phyloP scores from a whole-genome alignment of 352 stramenopile genomes.

The Hyaloperonospora arabidopsidis region DNA sequence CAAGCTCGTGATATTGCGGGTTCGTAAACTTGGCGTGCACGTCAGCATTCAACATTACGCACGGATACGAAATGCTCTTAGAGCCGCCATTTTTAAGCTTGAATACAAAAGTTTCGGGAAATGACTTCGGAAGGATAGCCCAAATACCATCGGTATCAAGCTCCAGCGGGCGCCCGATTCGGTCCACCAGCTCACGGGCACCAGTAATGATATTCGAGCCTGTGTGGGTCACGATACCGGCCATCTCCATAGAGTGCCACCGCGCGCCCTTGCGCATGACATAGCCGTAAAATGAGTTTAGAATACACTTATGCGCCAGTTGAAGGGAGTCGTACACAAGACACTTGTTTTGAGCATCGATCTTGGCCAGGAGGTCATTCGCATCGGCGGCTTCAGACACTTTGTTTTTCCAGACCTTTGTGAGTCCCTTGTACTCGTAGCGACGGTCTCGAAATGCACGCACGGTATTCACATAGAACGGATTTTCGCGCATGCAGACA shows the following conservation, averaged over 20 bases:
- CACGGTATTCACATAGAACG: conserved; percentile 99
- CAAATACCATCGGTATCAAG: conserved; percentile 99
- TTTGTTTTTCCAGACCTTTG: conserved; percentile 91
- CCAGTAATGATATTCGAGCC: conserved; percentile 97
- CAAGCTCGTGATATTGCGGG: conserved; percentile 87
- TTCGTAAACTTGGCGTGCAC: conserved; percentile 98
- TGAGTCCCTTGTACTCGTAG: conserved; percentile 99
- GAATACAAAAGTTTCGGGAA: conserved; percentile 97
- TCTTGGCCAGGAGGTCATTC: conserved; percentile 81
- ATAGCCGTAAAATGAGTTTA: conserved; percentile 99
- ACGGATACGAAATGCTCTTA: conserved; percentile 95
- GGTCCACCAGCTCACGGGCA: conserved; percentile 88
- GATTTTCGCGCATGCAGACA: conserved; percentile 99
- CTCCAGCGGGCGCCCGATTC: conserved; percentile 95
- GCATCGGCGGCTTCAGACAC: conserved; percentile 63
- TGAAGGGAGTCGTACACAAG: conserved; percentile 98
- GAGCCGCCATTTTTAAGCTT: conserved; percentile 49
- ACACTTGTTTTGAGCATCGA: conserved; percentile 81
- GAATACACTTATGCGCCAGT: conserved; percentile 99
- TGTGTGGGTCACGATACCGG: conserved; percentile 98
- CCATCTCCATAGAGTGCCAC: conserved; percentile 99
- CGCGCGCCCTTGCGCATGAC: conserved; percentile 98
- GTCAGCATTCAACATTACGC: conserved; percentile 98
- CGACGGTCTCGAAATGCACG: conserved; percentile 97
- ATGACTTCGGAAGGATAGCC: conserved; percentile 97